These are phyloP conservation scores for Botrytis byssoidea DNA, from an alignment of 2,329 filamentous ascomycete genomes.

Conservation along the genomic window DNA sequence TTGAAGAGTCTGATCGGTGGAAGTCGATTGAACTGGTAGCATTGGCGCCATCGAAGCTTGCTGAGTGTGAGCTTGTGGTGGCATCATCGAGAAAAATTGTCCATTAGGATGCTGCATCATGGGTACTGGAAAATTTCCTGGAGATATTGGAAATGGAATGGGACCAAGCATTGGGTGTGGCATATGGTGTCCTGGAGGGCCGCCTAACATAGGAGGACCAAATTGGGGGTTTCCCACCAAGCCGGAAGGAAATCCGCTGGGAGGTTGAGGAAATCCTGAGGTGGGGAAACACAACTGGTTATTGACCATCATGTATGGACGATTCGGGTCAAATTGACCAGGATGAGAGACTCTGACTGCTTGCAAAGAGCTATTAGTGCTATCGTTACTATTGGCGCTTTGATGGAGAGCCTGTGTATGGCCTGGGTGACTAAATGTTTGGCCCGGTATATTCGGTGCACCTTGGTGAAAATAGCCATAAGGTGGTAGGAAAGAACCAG, in stretches of 20 bases:
- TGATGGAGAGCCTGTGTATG: background rate
- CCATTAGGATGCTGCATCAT: conserved; percentile 26
- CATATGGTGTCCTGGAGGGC: conserved; percentile 18
- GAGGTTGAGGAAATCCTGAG: conserved; percentile 32
- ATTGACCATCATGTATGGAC: conserved; percentile 38
- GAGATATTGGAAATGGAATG: conserved; percentile 19
- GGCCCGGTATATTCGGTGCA: background rate
- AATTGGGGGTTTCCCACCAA: conserved; percentile 36
- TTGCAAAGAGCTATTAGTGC: conserved; percentile 19
- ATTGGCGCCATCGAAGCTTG: conserved; percentile 2
- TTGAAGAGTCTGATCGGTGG: conserved; percentile 33
- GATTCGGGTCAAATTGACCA: conserved; percentile 38
- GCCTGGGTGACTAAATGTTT: conserved; percentile 21
- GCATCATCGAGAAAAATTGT: conserved; percentile 28
- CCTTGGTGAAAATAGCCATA: conserved; percentile 26
- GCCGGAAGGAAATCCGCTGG: conserved; percentile 28
- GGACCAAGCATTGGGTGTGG: conserved; percentile 23
- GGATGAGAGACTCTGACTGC: conserved; percentile 39
- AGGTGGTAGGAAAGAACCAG: conserved; percentile 25
- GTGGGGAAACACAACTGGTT: conserved; percentile 38
- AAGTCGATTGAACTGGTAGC: conserved; percentile 18
- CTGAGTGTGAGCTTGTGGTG: background rate
- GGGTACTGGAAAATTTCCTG: conserved; percentile 21
- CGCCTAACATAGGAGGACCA: conserved; percentile 21
- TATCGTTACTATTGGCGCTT: background rate